phyloP scores from a whole-genome alignment of 495 filamentous ascomycete species.

The Trichoderma gamsii region DNA sequence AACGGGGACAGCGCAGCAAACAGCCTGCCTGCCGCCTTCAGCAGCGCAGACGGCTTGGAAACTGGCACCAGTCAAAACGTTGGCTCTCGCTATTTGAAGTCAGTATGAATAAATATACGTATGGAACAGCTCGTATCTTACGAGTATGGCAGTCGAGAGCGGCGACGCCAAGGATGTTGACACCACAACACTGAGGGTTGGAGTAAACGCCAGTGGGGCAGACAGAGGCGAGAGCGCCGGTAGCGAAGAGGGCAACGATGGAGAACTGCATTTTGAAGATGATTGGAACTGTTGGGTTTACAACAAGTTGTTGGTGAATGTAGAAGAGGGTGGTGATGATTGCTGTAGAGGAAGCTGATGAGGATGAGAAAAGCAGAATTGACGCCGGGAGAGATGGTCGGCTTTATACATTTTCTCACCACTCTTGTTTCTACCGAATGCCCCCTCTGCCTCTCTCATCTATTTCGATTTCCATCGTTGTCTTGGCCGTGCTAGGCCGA shows the following conservation, averaged over 20 bases:
- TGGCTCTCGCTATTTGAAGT: background rate
- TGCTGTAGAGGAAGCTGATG: background rate
- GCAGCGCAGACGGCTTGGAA: background rate
- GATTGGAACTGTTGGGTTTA: background rate
- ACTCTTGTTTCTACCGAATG: background rate
- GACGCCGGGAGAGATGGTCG: background rate
- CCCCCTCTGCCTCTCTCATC: background rate
- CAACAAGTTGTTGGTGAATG: background rate
- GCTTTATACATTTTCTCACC: background rate
- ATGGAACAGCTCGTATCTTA: background rate
- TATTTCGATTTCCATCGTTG: background rate
- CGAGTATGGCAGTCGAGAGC: background rate
- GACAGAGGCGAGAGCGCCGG: background rate
- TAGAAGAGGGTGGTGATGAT: background rate
- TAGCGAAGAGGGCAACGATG: background rate
- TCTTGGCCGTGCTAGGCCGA: background rate
- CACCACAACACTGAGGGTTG: background rate
- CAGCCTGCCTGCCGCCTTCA: background rate
- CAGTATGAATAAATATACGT: background rate
- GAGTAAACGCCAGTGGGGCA: background rate
- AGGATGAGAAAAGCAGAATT: background rate
- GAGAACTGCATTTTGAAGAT: conserved; percentile 13
- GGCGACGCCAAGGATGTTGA: background rate
- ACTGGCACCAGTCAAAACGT: background rate
- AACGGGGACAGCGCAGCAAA: background rate